Evolutionary conservation across 2,329 filamentous ascomycete species (phyloP).

Genomic region (Neocucurbitaria cava): DNA sequence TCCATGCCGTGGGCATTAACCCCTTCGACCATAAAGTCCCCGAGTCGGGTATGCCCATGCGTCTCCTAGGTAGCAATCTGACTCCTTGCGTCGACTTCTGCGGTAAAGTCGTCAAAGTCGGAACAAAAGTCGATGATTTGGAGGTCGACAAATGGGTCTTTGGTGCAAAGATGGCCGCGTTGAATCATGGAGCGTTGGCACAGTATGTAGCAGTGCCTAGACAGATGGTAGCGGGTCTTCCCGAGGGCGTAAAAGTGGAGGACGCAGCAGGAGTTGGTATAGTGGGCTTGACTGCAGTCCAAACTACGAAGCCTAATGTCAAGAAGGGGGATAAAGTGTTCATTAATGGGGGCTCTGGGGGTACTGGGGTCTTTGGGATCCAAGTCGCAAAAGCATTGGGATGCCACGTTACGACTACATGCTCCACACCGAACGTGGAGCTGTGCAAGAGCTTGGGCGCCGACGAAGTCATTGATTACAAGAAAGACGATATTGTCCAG

Average conservation of each 20-base stretch:
- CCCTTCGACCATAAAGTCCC: conserved; percentile 70
- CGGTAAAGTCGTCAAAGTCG: conserved; percentile 55
- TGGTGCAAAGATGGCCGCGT: conserved; percentile 41
- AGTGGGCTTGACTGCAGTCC: conserved; percentile 50
- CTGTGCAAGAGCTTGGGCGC: conserved; percentile 67
- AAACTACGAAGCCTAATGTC: conserved; percentile 47
- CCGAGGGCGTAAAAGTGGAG: conserved; percentile 36
- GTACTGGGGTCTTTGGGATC: conserved; percentile 65
- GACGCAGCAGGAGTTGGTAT: conserved; percentile 48
- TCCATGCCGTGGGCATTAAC: conserved; percentile 63
- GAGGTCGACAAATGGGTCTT: conserved; percentile 51
- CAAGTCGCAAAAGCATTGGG: conserved; percentile 69
- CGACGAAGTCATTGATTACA: conserved; percentile 70
- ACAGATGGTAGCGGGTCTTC: conserved; percentile 27
- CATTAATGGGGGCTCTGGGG: conserved; percentile 70
- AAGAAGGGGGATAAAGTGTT: conserved; percentile 61
- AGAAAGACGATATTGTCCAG: conserved; percentile 55
- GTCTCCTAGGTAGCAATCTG: conserved; percentile 46
- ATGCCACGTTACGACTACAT: conserved; percentile 65
- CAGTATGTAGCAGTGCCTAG: conserved; percentile 46
- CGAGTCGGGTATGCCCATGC: conserved; percentile 52
- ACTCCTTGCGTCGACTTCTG: conserved; percentile 60
- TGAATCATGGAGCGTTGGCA: conserved; percentile 46
- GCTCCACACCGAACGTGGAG: conserved; percentile 64
- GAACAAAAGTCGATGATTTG: conserved; percentile 33